Base-by-base conservation (phyloP, 768 basidiomycete genomes). In the Leccinum subgranulosum region DNA sequence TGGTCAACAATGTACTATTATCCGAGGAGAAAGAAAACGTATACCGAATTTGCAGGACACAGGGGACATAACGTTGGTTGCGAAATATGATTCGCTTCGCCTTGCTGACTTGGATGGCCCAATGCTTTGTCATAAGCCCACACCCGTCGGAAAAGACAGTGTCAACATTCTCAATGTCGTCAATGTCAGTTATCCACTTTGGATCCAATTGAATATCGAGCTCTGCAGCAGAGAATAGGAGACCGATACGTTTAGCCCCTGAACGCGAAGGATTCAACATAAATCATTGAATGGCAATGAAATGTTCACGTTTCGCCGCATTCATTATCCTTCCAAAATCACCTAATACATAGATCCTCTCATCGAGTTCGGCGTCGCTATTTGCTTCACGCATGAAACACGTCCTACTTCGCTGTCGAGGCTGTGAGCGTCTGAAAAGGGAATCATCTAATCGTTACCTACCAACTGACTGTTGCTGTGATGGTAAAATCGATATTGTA, bases 401-500 rank as follows among this genome's bases (percentile, higher is more conserved):
- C 27, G 84, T 85, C 19, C 85, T 75, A 25, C 82, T 79, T 45
- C 85, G 74, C 85, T 87, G 48, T 48, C 23, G n/a, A 25, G 21
- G 27, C 15, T 9, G 45, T 62, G 6, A 61, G 47, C 54, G 51
- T 46, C 27, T 11, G 17, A 15, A 28, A 51, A 33, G 1, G 5
- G 0, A 27, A 45, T 3, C 11, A 11, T 29, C n/a, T 14, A 3
- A 34, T 14, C 11, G 12, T 12, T 21, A 7, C 70, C 76, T 59
- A 85, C 85, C 66, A 87, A 63, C 60, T 88, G 86, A 58, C 84
- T 87, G 64, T 87, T 86, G 43, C 86, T 86, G 57, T 88, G 86
- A 55, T 84, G 83, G 57, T 86, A 87, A 66, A 87, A 88, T 2
- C 86, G 81, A 66, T 87, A 86, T 60, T 86, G 82, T 0, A 78